These are phyloP conservation scores for Tephrocybe sp. DNA, from an alignment of 768 basidiomycete genomes.

Conservation along the genomic window DNA sequence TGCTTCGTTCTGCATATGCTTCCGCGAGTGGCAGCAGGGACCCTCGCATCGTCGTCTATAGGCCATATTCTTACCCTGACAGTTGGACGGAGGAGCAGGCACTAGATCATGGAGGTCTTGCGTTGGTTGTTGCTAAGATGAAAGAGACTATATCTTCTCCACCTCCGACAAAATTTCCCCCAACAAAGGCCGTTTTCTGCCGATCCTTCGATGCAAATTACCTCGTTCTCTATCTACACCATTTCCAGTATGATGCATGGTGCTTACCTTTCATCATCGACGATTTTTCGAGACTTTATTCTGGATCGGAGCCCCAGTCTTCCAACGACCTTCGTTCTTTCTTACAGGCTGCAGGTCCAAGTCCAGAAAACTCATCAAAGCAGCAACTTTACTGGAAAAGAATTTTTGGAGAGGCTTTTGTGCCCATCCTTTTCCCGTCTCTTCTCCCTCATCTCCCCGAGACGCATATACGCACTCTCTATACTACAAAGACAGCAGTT, in stretches of 20 bases:
- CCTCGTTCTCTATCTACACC: conserved; percentile 37
- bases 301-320: conserved; percentile 20
- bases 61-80: conserved; percentile 7
- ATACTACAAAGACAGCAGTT: conserved; percentile 16
- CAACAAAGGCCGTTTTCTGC: conserved; percentile 25
- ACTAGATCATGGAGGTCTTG: conserved; percentile 14
- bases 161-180: conserved; percentile 19
- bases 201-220: conserved; percentile 20
- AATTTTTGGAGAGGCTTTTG: conserved; percentile 27
- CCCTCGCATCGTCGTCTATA: conserved; percentile 29
- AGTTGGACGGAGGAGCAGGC: conserved; percentile 24
- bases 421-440: conserved; percentile 27
- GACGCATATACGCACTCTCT: conserved; percentile 13
- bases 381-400: conserved; percentile 38
- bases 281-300: conserved; percentile 38
- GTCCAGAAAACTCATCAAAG: conserved; percentile 15
- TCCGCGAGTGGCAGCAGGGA: conserved; percentile 22
- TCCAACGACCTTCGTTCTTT: conserved; percentile 28
- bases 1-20: conserved; percentile 46
- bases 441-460: conserved; percentile 1
- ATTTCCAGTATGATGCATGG: conserved; percentile 54
- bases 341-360: conserved; percentile 22
- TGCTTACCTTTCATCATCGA: conserved; percentile 39
- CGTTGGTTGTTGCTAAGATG: conserved; percentile 20
- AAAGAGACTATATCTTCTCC: conserved; percentile 24